phyloP scores from a whole-genome alignment of 805 yeast species.

The Kuraishia floccosa region DNA sequence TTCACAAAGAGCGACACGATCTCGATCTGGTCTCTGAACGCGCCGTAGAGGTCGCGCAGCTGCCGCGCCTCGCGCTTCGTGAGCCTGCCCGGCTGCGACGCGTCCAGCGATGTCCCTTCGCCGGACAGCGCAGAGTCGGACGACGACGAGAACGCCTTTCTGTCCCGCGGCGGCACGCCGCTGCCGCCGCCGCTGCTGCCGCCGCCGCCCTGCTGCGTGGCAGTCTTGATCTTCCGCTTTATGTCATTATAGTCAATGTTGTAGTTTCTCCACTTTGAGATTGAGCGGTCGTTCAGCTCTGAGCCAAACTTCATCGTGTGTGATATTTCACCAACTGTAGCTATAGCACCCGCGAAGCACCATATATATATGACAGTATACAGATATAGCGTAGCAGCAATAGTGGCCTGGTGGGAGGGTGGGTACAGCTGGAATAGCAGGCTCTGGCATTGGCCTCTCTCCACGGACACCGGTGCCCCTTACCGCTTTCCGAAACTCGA shows the following conservation, averaged over 20 bases:
- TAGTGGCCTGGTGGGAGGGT: too few relatives aligned
- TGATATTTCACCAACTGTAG: too few relatives aligned
- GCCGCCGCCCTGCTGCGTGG: constrained; percentile 24
- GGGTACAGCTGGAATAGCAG: too few relatives aligned
- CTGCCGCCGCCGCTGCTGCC: neutral
- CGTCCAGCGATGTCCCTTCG: constrained; percentile 1
- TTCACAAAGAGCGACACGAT: constrained; percentile 49
- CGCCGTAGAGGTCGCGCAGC: constrained; percentile 14
- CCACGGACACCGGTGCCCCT: too few relatives aligned
- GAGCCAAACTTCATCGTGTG: constrained; percentile 84
- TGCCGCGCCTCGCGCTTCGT: constrained; percentile 6
- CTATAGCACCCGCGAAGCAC: too few relatives aligned
- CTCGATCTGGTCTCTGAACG: constrained; percentile 49
- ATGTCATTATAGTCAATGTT: constrained; percentile 77
- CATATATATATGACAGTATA: too few relatives aligned
- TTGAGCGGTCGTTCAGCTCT: constrained; percentile 61
- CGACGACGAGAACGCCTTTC: neutral
- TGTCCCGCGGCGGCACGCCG: too few relatives aligned
- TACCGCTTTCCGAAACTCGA: too few relatives aligned
- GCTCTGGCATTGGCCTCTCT: too few relatives aligned
- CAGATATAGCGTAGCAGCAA: too few relatives aligned
- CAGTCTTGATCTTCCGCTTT: constrained; percentile 50
- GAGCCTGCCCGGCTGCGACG: neutral
- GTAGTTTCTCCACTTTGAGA: constrained; percentile 80
- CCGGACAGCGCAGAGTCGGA: neutral